A percentile compares a stretch with the other conserved stretches of the same genome.
Conservation (phyloP, 106 monocot genomes). For the Allium fistulosum region DNA sequence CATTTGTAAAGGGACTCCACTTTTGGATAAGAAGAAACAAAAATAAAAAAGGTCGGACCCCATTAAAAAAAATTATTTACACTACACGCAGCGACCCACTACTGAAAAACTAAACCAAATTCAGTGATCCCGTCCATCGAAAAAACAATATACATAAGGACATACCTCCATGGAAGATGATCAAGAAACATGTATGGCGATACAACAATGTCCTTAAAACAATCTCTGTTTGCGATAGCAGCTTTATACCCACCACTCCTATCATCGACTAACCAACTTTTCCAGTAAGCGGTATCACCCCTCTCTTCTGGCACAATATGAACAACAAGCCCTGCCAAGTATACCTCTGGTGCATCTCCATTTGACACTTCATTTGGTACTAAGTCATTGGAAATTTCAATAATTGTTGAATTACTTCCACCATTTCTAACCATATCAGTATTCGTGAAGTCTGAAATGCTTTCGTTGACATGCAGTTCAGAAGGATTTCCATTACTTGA, state of each 20-base stretch:
- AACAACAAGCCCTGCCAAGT: slow-evolving; percentile 73
- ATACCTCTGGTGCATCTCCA: slow-evolving; percentile 61
- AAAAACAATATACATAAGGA: not conserved
- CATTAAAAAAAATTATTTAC: too few species aligned
- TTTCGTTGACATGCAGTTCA: not conserved
- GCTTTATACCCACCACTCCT: slow-evolving; percentile 44
- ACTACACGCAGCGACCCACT: too few species aligned
- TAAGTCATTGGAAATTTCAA: slow-evolving; percentile 10
- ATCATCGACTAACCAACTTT: slow-evolving; percentile 34
- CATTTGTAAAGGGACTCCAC: too few species aligned
- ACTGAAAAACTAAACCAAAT: too few species aligned
- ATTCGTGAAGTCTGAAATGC: not conserved
- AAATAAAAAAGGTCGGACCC: too few species aligned
- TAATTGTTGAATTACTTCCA: not conserved
- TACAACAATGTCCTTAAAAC: slow-evolving; percentile 68
- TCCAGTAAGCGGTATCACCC: slow-evolving; percentile 51
- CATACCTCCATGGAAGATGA: slow-evolving; percentile 98
- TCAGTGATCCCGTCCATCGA: not conserved
- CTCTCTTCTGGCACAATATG: slow-evolving; percentile 60
- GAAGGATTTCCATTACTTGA: not conserved
- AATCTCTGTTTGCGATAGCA: slow-evolving; percentile 59
- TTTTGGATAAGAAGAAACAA: too few species aligned
- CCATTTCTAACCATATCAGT: slow-evolving; percentile 9
- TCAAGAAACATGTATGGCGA: slow-evolving; percentile 96
- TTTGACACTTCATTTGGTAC: slow-evolving; percentile 13